These are phyloP conservation scores for Eucalyptus microcorys DNA, from an alignment of 345 rosid genomes.

Conservation along the genomic window DNA sequence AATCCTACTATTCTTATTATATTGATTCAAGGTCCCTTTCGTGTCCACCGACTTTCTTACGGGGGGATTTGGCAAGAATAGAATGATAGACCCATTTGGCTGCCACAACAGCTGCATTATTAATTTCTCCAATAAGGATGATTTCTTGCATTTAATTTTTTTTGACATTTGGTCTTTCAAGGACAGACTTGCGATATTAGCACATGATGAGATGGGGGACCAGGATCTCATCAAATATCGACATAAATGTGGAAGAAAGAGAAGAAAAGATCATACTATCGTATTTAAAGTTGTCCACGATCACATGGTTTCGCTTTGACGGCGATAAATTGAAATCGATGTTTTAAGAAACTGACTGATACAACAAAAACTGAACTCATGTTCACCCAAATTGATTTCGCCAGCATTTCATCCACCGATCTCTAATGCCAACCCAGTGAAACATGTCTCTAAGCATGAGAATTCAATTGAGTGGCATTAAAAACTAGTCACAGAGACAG, in stretches of 20 bases:
- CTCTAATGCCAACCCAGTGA: neutral
- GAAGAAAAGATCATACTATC: neutral
- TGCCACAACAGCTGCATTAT: neutral
- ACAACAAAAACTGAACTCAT: neutral
- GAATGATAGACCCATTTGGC: neutral
- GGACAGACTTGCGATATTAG: neutral
- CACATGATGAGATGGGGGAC: neutral
- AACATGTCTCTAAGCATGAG: neutral
- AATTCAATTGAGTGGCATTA: neutral
- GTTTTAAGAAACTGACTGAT: neutral
- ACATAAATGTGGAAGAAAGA: neutral
- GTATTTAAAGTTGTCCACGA: neutral
- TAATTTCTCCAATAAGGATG: neutral
- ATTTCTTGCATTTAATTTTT: neutral
- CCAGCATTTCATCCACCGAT: neutral
- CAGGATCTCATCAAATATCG: fast-evolving
- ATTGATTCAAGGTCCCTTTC: neutral
- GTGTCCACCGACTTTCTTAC: fast-evolving
- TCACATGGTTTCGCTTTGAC: neutral
- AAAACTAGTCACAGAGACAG: neutral
- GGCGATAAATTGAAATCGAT: neutral
- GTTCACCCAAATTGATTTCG: neutral
- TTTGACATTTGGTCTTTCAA: neutral
- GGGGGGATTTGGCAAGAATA: neutral
- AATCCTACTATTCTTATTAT: too few relatives aligned